These are phyloP conservation scores for Mediolabrus comicus DNA, from an alignment of 108 stramenopile species.

Conservation along the genomic window DNA sequence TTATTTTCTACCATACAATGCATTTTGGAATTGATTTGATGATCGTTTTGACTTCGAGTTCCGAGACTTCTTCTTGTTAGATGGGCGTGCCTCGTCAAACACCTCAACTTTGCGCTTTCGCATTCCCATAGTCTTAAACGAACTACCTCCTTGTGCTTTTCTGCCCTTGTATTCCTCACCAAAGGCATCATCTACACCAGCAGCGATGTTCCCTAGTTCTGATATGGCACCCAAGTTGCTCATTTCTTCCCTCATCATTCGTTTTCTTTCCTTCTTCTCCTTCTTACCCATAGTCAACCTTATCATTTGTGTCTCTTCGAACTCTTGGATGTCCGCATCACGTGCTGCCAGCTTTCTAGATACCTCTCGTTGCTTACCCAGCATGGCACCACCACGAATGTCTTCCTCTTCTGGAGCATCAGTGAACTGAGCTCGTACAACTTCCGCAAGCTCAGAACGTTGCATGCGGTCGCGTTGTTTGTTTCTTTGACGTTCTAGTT, in stretches of 20 bases:
- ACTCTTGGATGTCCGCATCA: conserved; percentile 65
- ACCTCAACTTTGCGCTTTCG: conserved; percentile 51
- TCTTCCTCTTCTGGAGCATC: conserved; percentile 89
- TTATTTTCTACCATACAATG: conserved; percentile 50
- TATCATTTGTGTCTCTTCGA: conserved; percentile 83
- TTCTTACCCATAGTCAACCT: conserved; percentile 70
- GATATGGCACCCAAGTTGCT: conserved; percentile 82
- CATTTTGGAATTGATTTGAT: conserved; percentile 67
- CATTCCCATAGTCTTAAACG: conserved; percentile 58
- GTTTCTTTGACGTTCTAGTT: conserved; percentile 48
- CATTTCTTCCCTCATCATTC: conserved; percentile 70
- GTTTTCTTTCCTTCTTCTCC: conserved; percentile 79
- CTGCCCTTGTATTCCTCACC: conserved; percentile 16
- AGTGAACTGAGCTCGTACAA: conserved; percentile 67
- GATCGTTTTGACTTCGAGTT: conserved; percentile 10
- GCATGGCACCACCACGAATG: conserved; percentile 73
- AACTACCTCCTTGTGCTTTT: not conserved
- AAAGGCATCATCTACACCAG: conserved; percentile 65
- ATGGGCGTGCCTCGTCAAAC: conserved; percentile 15
- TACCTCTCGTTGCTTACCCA: conserved; percentile 70
- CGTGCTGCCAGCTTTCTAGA: conserved; percentile 60
- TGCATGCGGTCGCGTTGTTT: conserved; percentile 61
- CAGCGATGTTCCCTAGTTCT: conserved; percentile 67
- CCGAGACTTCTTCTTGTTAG: conserved; percentile 21
- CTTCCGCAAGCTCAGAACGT: conserved; percentile 75